phyloP scores from a whole-genome alignment of 1,139 yeast genomes.

The Debaryomycetaceae sp. region DNA sequence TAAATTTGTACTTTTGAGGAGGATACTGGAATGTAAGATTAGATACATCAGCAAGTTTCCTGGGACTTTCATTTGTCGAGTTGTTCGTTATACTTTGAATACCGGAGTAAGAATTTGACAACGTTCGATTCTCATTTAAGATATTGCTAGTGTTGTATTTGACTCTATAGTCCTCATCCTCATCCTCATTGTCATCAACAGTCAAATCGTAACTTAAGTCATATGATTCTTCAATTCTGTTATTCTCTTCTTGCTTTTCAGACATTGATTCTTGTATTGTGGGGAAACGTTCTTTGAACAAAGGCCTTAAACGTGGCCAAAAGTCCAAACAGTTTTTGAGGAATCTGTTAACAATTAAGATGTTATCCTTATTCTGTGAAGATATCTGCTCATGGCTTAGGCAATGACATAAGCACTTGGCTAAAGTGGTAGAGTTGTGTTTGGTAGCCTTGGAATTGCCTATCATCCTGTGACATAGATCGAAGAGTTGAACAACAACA shows the following conservation, averaged over 20 bases:
- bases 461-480: slow-evolving; percentile 35
- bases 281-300: slow-evolving; percentile 7
- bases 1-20: slow-evolving; percentile 37
- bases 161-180: slow-evolving; percentile 17
- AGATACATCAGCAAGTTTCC: slow-evolving; percentile 19
- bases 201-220: slow-evolving; percentile 31
- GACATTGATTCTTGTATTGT: slow-evolving; percentile 9
- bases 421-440: slow-evolving; percentile 43
- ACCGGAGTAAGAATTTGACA: slow-evolving; percentile 6
- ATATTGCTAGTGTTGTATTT: slow-evolving; percentile 14
- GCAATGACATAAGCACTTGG: slow-evolving; percentile 49
- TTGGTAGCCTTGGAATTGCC: slow-evolving; percentile 31
- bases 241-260: neutral
- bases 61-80: neutral
- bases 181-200: slow-evolving; percentile 17
- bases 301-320: slow-evolving; percentile 28
- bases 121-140: slow-evolving; percentile 9
- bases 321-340: slow-evolving; percentile 46
- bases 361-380: slow-evolving; percentile 40
- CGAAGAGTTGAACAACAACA: slow-evolving; percentile 40
- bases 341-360: slow-evolving; percentile 49
- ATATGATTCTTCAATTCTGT: slow-evolving; percentile 26
- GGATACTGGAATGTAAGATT: slow-evolving; percentile 32
- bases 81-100: slow-evolving; percentile 2
- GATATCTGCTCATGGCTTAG: slow-evolving; percentile 50